Percentiles rank a stretch among this genome's conserved stretches.
phyloP scores from a whole-genome alignment of 2,329 filamentous ascomycete genomes.

The Aureobasidium musti region DNA sequence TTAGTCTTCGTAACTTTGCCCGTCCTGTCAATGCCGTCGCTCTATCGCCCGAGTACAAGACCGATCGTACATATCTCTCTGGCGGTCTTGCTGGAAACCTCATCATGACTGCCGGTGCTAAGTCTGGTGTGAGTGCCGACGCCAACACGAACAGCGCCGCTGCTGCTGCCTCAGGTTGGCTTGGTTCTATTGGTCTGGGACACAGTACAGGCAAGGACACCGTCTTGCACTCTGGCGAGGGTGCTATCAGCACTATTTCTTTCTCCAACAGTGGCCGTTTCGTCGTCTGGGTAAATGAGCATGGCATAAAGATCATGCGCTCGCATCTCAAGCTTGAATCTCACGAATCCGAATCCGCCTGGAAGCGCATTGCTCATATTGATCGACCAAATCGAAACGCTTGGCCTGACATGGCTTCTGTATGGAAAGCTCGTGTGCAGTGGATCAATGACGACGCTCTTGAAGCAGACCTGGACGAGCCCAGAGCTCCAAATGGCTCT shows the following conservation, averaged over 20 bases:
- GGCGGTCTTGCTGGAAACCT: slow-evolving; percentile 86
- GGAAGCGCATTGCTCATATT: slow-evolving; percentile 92
- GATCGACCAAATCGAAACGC: slow-evolving; percentile 81
- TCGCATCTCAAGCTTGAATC: slow-evolving; percentile 79
- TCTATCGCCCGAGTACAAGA: slow-evolving; percentile 92
- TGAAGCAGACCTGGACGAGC: slow-evolving; percentile 67
- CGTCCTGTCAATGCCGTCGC: slow-evolving; percentile 89
- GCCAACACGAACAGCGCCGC: slow-evolving; percentile 87
- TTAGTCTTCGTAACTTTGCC: slow-evolving; percentile 88
- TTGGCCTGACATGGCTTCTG: slow-evolving; percentile 95
- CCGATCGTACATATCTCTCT: slow-evolving; percentile 83
- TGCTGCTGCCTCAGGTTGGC: slow-evolving; percentile 78
- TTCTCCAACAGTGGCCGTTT: slow-evolving; percentile 94
- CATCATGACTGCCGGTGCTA: slow-evolving; percentile 80
- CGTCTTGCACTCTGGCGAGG: slow-evolving; percentile 87
- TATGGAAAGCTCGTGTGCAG: slow-evolving; percentile 89
- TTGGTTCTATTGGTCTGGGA: slow-evolving; percentile 82
- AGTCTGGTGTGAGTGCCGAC: slow-evolving; percentile 73
- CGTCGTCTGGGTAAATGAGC: slow-evolving; percentile 93
- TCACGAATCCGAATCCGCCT: slow-evolving; percentile 76
- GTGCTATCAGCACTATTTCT: slow-evolving; percentile 85
- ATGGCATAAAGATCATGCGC: slow-evolving; percentile 97
- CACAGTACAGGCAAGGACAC: slow-evolving; percentile 79
- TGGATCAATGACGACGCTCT: slow-evolving; percentile 87
- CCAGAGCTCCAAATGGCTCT: slow-evolving; percentile 41